These are phyloP conservation scores for Leishmania martiniquensis DNA, from an alignment of 208 protist species.

Conservation along the genomic window DNA sequence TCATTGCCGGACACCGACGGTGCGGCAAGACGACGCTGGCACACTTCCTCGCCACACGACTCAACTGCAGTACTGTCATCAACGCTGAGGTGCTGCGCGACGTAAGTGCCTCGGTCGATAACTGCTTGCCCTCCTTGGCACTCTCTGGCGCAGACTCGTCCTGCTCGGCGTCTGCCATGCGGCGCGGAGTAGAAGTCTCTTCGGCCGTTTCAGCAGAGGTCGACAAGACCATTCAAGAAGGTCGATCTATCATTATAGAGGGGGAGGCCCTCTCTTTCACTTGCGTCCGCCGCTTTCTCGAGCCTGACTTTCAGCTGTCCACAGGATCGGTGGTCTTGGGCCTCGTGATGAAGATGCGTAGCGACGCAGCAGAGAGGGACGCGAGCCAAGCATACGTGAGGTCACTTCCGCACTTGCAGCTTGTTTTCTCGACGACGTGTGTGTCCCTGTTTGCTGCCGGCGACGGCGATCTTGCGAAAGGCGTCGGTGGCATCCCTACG, in stretches of 20 bases:
- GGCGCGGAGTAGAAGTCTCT: constrained; percentile 2
- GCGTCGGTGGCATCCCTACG: neutral
- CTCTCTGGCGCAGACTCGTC: neutral
- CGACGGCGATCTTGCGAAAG: neutral
- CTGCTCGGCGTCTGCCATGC: neutral
- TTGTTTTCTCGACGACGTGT: constrained; percentile 8
- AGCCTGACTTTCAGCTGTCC: constrained; percentile 14
- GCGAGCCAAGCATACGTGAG: constrained; percentile 3
- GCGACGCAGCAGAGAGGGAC: neutral
- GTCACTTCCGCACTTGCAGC: neutral
- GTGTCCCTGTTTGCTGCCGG: constrained; percentile 11
- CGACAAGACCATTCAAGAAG: constrained; percentile 45
- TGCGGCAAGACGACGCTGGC: constrained; percentile 60
- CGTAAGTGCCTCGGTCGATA: constrained; percentile 30
- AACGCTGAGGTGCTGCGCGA: constrained; percentile 56
- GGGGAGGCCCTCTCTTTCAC: constrained; percentile 45
- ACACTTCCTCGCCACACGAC: constrained; percentile 34
- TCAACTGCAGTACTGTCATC: constrained; percentile 61
- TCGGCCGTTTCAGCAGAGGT: constrained; percentile 37
- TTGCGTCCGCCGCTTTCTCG: constrained; percentile 32
- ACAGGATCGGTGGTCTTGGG: constrained; percentile 20
- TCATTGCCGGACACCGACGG: constrained; percentile 41
- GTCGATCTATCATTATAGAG: constrained; percentile 57
- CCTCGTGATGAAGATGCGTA: constrained; percentile 6
- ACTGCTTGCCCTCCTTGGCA: constrained; percentile 1